Conservation (phyloP, 306 rosid species). For the Ziziphus jujuba region DNA sequence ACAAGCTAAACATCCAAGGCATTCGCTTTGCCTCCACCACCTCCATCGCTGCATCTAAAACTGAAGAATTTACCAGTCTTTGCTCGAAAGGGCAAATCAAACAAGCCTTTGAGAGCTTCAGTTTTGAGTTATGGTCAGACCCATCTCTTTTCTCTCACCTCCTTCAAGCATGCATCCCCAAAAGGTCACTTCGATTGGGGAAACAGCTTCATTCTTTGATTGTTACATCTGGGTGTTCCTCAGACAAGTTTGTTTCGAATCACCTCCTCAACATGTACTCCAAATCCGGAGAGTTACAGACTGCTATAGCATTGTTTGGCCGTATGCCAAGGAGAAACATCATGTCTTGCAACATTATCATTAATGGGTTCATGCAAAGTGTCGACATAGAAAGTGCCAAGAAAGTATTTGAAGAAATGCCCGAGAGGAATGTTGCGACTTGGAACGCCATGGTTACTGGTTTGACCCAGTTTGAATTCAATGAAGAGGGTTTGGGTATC, state of each 20-base stretch:
- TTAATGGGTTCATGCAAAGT: slow-evolving; percentile 52
- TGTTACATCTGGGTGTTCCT: slow-evolving; percentile 66
- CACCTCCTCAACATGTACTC: slow-evolving; percentile 81
- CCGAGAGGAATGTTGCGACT: slow-evolving; percentile 72
- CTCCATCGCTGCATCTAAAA: slow-evolving; percentile 16
- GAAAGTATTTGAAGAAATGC: slow-evolving; percentile 75
- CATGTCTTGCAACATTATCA: slow-evolving; percentile 86
- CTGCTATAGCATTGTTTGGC: slow-evolving; percentile 54
- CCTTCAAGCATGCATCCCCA: slow-evolving; percentile 62
- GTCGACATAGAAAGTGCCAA: slow-evolving; percentile 55
- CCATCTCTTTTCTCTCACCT: slow-evolving; percentile 73
- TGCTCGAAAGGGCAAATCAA: slow-evolving; percentile 55
- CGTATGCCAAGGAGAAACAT: slow-evolving; percentile 56
- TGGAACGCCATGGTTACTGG: slow-evolving; percentile 88
- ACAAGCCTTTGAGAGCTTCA: slow-evolving; percentile 56
- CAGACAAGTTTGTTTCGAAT: slow-evolving; percentile 72
- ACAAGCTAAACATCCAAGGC: slow-evolving; percentile 17
- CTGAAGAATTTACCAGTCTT: slow-evolving; percentile 40
- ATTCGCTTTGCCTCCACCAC: slow-evolving; percentile 36
- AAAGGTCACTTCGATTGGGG: slow-evolving; percentile 47
- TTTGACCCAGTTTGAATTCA: slow-evolving; percentile 60
- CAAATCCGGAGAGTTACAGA: slow-evolving; percentile 49
- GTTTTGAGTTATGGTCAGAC: slow-evolving; percentile 52
- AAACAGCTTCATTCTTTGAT: slow-evolving; percentile 76
- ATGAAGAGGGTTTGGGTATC: slow-evolving; percentile 53